Percentiles rank a stretch among this genome's conserved stretches.
phyloP scores from a whole-genome alignment of 495 filamentous ascomycete species.

The Hypomontagnella submonticulosa region DNA sequence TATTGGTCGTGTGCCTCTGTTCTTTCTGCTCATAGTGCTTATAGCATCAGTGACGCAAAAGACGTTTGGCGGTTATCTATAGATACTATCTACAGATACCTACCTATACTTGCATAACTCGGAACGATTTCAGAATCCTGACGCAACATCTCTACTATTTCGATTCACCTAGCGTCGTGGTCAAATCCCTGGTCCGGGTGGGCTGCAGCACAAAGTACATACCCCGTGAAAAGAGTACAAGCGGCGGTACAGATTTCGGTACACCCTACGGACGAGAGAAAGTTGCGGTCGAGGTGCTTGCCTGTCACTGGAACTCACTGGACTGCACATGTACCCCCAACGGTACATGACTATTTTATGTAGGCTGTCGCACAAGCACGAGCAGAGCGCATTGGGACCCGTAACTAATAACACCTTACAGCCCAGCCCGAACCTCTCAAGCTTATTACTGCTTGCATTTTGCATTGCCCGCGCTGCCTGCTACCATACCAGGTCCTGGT shows the following conservation, averaged over 20 bases:
- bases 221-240: neutral
- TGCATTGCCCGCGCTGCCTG: conserved; percentile 37
- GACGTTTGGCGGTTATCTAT: too few species aligned
- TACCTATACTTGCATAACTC: neutral
- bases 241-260: conserved; percentile 18
- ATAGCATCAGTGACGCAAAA: neutral
- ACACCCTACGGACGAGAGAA: conserved; percentile 13
- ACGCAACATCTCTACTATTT: conserved; percentile 6
- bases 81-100: too few species aligned
- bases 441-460: conserved; percentile 27
- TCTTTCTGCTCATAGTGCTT: neutral
- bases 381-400: conserved; percentile 38
- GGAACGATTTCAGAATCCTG: neutral
- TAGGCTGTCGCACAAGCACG: conserved; percentile 40
- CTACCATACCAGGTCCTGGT: neutral
- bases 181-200: neutral
- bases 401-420: conserved; percentile 44
- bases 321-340: conserved; percentile 34
- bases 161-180: neutral
- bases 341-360: conserved; percentile 21
- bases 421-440: conserved; percentile 30
- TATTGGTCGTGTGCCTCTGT: neutral
- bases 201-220: conserved; percentile 1
- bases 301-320: conserved; percentile 25
- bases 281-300: conserved; percentile 25